Evolutionary conservation across 805 yeast genomes (phyloP).

Genomic region (Kodamaea jinghongensis): DNA sequence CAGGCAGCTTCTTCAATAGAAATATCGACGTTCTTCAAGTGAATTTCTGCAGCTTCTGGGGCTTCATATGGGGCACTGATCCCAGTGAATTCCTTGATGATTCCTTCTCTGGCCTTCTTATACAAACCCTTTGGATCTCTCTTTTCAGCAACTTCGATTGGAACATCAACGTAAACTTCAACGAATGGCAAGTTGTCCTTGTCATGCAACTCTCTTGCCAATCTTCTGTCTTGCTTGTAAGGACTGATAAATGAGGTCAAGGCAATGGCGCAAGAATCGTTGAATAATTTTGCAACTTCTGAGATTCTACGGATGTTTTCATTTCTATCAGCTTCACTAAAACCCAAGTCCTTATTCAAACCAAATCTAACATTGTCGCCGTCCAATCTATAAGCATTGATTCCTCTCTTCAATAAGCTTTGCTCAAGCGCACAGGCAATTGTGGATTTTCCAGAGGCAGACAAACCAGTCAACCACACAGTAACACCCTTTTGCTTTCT

Average conservation of each 20-base stretch:
- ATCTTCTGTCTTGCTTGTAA: conserved; percentile 76
- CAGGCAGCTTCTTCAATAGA: conserved; percentile 80
- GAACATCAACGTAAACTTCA: conserved; percentile 91
- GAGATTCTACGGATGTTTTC: conserved; percentile 94
- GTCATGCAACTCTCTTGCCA: conserved; percentile 82
- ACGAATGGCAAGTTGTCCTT: conserved; percentile 75
- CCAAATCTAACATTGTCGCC: conserved; percentile 96
- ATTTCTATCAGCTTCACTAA: conserved; percentile 85
- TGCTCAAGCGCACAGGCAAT: conserved; percentile 94
- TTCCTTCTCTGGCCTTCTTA: conserved; percentile 94
- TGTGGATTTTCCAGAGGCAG: conserved; percentile 94
- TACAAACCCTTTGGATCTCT: conserved; percentile 97
- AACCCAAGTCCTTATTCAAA: conserved; percentile 90
- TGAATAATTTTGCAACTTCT: conserved; percentile 91
- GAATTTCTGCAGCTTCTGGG: conserved; percentile 81
- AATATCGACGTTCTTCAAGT: conserved; percentile 63
- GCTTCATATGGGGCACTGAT: conserved; percentile 95
- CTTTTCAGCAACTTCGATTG: conserved; percentile 89
- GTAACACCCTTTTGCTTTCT: conserved; percentile 86
- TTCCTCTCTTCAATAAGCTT: conserved; percentile 62
- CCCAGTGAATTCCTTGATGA: conserved; percentile 93
- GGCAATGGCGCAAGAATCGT: conserved; percentile 86
- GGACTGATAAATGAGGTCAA: conserved; percentile 93
- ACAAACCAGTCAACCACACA: conserved; percentile 91
- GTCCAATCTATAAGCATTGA: conserved; percentile 83